Evolutionary conservation across 305 asterid species (phyloP), one percentile per base, ranked within the genome.

Genomic region (Plantago lanceolata): DNA sequence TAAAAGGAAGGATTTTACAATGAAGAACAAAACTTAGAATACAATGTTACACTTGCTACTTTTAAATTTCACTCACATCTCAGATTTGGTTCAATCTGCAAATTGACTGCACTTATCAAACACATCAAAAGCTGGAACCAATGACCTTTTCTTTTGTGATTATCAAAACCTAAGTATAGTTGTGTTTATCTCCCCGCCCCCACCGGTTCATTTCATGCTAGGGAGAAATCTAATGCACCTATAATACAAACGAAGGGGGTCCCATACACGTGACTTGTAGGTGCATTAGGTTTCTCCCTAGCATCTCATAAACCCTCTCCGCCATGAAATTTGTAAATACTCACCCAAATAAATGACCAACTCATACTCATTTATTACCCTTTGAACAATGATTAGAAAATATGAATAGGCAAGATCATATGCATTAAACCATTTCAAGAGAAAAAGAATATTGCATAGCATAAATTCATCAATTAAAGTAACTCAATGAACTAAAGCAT

Each of bases 401-500:
- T 57, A 53, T 29, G 37, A 35, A 35, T 15, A 56, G 60, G 61
- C 45, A 56, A n/a, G 61, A 59, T 26, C 48, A 59, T 51, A 65
- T 57, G 59, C 57, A 60, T 49, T 17, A 35, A 52, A 67, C 15
- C n/a, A 37, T 59, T 67, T 64, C 57, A 70, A 58, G 31, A 21
- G 40, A 4, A 4, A 6, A 37, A 8, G 6, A 56, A 28, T 16
- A 14, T 7, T 26, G 19, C 19, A 35, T 56, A 6, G 44, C 21
- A 40, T 56, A 29, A 29, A 4, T 55, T 14, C 31, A 26, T 8
- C 15, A 14, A 28, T 55, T 59, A 55, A 45, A 70, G 26, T 62
- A 45, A 61, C 49, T 28, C n/a, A 59, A 57, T 69, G 67, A 64
- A 60, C 53, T 5, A 73, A 74, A 69, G 67, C 88, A 70, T 88